phyloP scores from a whole-genome alignment of 148 eudicot species.

The Rhododendron griersonianum region DNA sequence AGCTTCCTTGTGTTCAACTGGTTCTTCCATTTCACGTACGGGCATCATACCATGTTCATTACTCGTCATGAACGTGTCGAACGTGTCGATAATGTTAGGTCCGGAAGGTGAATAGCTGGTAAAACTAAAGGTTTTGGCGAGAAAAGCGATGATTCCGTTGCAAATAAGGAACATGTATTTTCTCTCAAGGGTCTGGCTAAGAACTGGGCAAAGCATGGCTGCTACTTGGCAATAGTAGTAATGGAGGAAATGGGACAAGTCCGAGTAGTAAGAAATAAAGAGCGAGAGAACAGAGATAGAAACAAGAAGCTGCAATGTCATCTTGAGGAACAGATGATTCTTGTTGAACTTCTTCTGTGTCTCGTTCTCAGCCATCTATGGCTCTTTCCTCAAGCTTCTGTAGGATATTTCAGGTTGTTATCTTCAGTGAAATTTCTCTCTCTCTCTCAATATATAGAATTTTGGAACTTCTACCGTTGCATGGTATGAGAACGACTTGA shows the following conservation, averaged over 20 bases:
- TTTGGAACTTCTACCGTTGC: neutral
- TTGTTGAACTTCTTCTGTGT: neutral
- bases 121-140: conserved; percentile 15
- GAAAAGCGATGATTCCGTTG: conserved; percentile 30
- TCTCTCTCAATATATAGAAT: neutral
- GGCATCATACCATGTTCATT: too few species aligned
- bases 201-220: conserved; percentile 9
- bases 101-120: neutral
- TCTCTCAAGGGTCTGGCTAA: conserved; percentile 24
- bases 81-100: neutral
- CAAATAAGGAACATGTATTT: conserved; percentile 42
- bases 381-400: neutral
- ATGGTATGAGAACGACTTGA: neutral
- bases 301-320: conserved; percentile 17
- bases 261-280: conserved; percentile 15
- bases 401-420: neutral
- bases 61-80: too few species aligned
- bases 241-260: conserved; percentile 5
- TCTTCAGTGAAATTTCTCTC: neutral
- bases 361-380: conserved; percentile 1
- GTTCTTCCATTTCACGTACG: too few species aligned
- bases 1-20: too few species aligned
- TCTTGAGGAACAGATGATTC: neutral
- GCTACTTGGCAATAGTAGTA: conserved; percentile 10
- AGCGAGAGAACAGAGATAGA: conserved; percentile 17